These are phyloP conservation scores for Fraxinus latifolia DNA, from an alignment of 305 asterid genomes.

Conservation along the genomic window DNA sequence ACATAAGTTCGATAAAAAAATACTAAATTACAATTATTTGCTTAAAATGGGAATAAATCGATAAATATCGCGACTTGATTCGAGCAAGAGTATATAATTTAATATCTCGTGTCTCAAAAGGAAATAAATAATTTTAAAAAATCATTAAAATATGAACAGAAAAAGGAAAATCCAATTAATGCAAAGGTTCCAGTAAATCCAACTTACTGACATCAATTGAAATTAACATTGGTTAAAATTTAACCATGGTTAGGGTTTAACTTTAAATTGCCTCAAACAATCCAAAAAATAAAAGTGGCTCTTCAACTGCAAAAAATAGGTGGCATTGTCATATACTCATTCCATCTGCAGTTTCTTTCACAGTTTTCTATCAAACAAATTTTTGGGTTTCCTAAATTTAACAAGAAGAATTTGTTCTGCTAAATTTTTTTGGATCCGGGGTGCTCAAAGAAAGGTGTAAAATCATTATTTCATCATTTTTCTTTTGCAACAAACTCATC, in stretches of 20 bases:
- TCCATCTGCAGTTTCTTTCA: conserved; percentile 11
- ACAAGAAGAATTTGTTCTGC: conserved; percentile 16
- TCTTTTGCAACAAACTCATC: conserved; percentile 6
- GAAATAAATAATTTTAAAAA: not conserved
- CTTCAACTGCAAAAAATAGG: conserved; percentile 24
- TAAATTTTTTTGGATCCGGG: conserved; percentile 18
- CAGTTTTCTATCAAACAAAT: conserved; percentile 2
- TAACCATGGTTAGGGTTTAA: conserved; percentile 40
- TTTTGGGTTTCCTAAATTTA: conserved; percentile 17
- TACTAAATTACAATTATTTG: not conserved
- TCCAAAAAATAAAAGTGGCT: conserved; percentile 17
- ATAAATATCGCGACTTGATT: not conserved
- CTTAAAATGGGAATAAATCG: not conserved
- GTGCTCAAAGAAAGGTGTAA: conserved; percentile 20
- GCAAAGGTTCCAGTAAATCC: not conserved
- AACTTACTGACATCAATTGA: conserved; percentile 17
- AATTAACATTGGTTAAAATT: conserved; percentile 21
- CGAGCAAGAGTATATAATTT: not conserved
- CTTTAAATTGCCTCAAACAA: conserved; percentile 21
- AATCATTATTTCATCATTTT: conserved; percentile 1
- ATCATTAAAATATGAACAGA: not conserved
- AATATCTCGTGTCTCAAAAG: not conserved
- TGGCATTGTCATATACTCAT: not conserved
- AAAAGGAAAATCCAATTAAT: conserved; percentile 15
- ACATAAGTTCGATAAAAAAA: not conserved